phyloP scores from a whole-genome alignment of 805 yeast genomes.

The Phaffomyces antillensis region DNA sequence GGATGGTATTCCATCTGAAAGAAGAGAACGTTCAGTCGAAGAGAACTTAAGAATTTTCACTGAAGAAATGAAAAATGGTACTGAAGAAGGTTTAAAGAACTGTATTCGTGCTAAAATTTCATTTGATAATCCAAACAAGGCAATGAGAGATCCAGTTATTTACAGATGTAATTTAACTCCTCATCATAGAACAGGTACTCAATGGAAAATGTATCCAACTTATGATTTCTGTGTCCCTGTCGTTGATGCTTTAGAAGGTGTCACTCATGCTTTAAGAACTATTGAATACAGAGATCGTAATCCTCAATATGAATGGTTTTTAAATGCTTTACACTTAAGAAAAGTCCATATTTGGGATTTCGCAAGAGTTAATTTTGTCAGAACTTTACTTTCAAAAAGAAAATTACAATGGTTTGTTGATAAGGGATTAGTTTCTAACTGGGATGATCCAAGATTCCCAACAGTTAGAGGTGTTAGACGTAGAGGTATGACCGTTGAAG shows the following conservation, averaged over 20 bases:
- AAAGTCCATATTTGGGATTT: conserved; percentile 97
- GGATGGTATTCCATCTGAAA: conserved; percentile 89
- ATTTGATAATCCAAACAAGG: conserved; percentile 83
- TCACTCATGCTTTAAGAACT: conserved; percentile 96
- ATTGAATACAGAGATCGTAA: conserved; percentile 98
- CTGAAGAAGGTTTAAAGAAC: conserved; percentile 85
- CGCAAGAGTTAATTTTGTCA: conserved; percentile 92
- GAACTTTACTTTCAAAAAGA: conserved; percentile 94
- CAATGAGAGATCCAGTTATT: conserved; percentile 95
- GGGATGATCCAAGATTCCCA: conserved; percentile 99
- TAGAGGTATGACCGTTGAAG: conserved; percentile 99
- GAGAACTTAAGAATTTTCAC: conserved; percentile 84
- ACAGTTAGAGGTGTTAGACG: conserved; percentile 98
- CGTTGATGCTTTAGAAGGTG: conserved; percentile 94
- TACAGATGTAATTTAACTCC: conserved; percentile 97
- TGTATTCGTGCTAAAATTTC: conserved; percentile 97
- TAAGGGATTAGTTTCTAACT: conserved; percentile 74
- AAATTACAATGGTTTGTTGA: conserved; percentile 99
- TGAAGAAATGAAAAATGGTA: conserved; percentile 89
- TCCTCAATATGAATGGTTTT: conserved; percentile 96
- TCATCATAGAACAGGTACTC: conserved; percentile 90
- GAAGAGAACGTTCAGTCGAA: conserved; percentile 90
- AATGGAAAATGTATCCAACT: conserved; percentile 97
- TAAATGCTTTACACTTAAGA: conserved; percentile 72
- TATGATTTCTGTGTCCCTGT: conserved; percentile 98